A percentile compares a stretch with the other conserved stretches of the same genome.
phyloP scores from a whole-genome alignment of 1,284 basidiomycete species.

The Ustilago hordei region DNA sequence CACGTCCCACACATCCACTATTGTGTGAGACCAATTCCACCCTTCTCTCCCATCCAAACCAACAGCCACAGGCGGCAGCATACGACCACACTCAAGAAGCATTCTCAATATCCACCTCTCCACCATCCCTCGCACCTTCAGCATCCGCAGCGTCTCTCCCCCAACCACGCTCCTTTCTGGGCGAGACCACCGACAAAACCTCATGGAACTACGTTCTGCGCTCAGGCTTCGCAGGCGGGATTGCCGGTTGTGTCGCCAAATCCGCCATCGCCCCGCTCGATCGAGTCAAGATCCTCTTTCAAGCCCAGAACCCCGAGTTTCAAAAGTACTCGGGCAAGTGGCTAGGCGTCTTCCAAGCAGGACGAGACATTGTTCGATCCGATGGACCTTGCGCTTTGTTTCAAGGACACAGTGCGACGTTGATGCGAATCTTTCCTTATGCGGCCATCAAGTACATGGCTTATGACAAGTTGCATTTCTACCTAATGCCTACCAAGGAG shows the following conservation, averaged over 20 bases:
- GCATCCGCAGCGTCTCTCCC: neutral
- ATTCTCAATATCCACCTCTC: constrained; percentile 22
- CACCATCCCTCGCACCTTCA: neutral
- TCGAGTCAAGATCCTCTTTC: constrained; percentile 98
- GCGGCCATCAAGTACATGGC: constrained; percentile 98
- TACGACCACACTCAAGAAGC: constrained; percentile 24
- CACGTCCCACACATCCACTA: constrained; percentile 44
- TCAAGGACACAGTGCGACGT: constrained; percentile 94
- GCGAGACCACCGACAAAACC: constrained; percentile 72
- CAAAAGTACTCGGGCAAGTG: constrained; percentile 88
- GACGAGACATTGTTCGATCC: constrained; percentile 80
- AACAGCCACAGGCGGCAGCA: constrained; percentile 31
- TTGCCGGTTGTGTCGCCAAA: constrained; percentile 95
- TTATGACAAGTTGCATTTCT: constrained; percentile 86
- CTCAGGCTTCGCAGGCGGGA: constrained; percentile 87
- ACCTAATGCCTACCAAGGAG: constrained; percentile 84
- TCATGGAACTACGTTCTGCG: constrained; percentile 81
- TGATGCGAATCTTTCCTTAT: constrained; percentile 84
- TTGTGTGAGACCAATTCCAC: constrained; percentile 48
- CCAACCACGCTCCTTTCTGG: constrained; percentile 23
- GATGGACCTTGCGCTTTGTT: constrained; percentile 84
- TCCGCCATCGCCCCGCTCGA: constrained; percentile 96
- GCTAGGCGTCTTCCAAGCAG: constrained; percentile 86
- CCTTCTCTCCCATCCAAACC: neutral
- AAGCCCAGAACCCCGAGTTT: constrained; percentile 95